These are phyloP conservation scores for Candida suzukii DNA, from an alignment of 805 yeast species.

Conservation along the genomic window DNA sequence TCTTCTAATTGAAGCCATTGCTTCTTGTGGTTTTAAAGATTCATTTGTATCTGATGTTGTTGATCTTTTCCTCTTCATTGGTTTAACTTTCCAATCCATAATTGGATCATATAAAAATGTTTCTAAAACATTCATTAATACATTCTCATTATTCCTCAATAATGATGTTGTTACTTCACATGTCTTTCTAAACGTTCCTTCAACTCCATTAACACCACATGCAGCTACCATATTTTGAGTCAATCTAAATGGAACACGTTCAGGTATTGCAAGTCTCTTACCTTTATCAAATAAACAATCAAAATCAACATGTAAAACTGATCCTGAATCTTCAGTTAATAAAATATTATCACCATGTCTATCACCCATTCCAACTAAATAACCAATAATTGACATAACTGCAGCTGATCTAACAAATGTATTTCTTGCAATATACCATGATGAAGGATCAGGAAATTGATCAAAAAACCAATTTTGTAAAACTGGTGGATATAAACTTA, in stretches of 20 bases:
- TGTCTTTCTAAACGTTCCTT: constrained; percentile 80
- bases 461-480: constrained; percentile 84
- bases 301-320: constrained; percentile 88
- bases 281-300: constrained; percentile 94
- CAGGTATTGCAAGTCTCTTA: constrained; percentile 69
- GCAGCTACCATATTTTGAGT: constrained; percentile 89
- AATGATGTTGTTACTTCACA: constrained; percentile 77
- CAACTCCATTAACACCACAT: constrained; percentile 75
- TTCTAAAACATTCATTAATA: constrained; percentile 84
- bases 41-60: constrained; percentile 17
- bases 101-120: constrained; percentile 90
- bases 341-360: constrained; percentile 91
- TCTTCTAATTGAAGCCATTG: constrained; percentile 63
- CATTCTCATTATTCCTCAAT: constrained; percentile 71
- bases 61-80: constrained; percentile 30
- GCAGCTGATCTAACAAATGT: constrained; percentile 75
- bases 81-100: constrained; percentile 56
- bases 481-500: constrained; percentile 51
- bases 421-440: constrained; percentile 79
- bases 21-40: constrained; percentile 47
- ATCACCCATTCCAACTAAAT: constrained; percentile 90
- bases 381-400: constrained; percentile 97
- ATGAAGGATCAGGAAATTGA: constrained; percentile 79
- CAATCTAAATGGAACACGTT: constrained; percentile 87
- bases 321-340: constrained; percentile 66